Conservation (phyloP, 148 eudicot genomes). For the Persicaria maculosa region DNA sequence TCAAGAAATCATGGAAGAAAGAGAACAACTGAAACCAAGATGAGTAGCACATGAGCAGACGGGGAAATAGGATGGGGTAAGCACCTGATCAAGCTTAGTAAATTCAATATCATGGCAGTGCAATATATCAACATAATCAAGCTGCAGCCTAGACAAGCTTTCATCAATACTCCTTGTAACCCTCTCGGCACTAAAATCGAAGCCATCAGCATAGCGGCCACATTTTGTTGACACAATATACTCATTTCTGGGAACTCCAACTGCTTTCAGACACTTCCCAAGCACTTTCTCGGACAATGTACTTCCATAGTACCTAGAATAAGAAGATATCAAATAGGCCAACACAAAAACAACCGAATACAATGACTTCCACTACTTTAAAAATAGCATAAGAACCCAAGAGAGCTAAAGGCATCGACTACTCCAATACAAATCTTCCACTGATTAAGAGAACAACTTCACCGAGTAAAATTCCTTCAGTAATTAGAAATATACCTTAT, state of each 20-base stretch:
- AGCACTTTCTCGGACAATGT: slow-evolving; percentile 86
- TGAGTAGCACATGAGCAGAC: background rate
- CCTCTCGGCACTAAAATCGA: slow-evolving; percentile 95
- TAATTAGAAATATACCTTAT: background rate
- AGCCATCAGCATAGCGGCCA: slow-evolving; percentile 83
- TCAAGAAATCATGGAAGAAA: background rate
- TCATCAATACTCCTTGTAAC: slow-evolving; percentile 93
- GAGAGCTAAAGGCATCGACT: background rate
- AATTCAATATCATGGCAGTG: slow-evolving; percentile 99
- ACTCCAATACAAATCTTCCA: background rate
- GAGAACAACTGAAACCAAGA: background rate
- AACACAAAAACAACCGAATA: background rate
- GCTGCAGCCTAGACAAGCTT: slow-evolving; percentile 92
- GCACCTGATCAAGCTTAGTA: slow-evolving; percentile 93
- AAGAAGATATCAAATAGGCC: background rate
- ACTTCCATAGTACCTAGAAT: slow-evolving; percentile 78
- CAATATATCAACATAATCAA: slow-evolving; percentile 88
- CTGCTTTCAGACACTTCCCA: slow-evolving; percentile 77
- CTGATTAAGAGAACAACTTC: background rate
- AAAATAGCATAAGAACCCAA: background rate
- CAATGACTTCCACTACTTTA: background rate
- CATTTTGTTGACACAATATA: slow-evolving; percentile 92
- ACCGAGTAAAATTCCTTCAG: background rate
- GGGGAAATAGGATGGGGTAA: background rate
- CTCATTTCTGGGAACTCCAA: slow-evolving; percentile 69